Evolutionary conservation across 805 yeast species (phyloP), one percentile per base, ranked within the genome.

Genomic region (Huiozyma sinensis): DNA sequence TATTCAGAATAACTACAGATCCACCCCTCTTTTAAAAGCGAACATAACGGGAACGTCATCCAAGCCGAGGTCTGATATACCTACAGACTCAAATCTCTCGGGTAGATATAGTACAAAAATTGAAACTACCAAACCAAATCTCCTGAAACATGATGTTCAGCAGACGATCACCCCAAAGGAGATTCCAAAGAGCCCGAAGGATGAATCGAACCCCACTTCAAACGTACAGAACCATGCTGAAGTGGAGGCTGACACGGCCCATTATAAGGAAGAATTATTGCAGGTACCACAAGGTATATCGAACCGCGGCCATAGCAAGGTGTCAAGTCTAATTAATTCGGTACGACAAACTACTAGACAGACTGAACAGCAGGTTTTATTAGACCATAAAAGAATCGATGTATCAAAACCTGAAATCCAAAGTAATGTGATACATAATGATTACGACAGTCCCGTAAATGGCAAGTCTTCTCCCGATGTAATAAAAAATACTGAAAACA

Each of bases 301-400:
- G 52, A 17, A 17, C 24, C 24, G 24, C 24, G 24, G 24, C 24
- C 24, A 50, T 44, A 54, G 60, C 6, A 38, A 55, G 11, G 58
- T 58, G 1, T 52, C 63, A 6, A 58, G 63, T 44, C 42, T 59
- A 37, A 58, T 59, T n/a, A 55, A 53, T 42, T 59, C 64, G 7
- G 62, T 57, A 6, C 49, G 56, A 24, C 57, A 51, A 33, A 54
- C 56, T 6, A 53, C 57, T 10, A 52, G 54, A 35, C 50, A 52
- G 40, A 46, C 44, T 6, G 57, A 57, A 39, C 43, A 47, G 10
- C 44, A 46, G 31, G 50, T 43, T 9, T 44, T 49, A 11, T 17
- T 34, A 4, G 54, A 46, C 13, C 53, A 52, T 38, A 49, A 47
- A 36, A 45, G 50, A n/a, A 41, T 36, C 28, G 38, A 37, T 37